These are phyloP conservation scores for Tolypocladium capitatum DNA, from an alignment of 2,329 filamentous ascomycete genomes.

Conservation along the genomic window DNA sequence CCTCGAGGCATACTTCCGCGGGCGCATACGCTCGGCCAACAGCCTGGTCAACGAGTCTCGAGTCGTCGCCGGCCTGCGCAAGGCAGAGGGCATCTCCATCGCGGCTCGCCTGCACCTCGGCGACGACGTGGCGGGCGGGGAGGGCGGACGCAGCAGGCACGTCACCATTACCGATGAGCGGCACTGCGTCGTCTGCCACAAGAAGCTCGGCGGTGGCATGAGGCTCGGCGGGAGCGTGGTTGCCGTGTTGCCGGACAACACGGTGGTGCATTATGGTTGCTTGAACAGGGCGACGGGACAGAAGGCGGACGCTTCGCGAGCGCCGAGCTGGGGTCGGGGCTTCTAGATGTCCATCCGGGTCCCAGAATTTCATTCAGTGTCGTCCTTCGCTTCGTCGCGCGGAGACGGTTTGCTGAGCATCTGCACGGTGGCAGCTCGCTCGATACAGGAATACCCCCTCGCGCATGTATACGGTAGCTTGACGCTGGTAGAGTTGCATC, in stretches of 20 bases:
- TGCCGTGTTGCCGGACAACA: conserved; percentile 73
- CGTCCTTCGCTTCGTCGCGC: conserved; percentile 1
- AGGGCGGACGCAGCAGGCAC: conserved; percentile 43
- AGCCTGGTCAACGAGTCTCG: conserved; percentile 68
- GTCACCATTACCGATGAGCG: conserved; percentile 79
- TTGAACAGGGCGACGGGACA: conserved; percentile 35
- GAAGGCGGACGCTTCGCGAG: conserved; percentile 18
- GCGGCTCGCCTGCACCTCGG: conserved; percentile 65
- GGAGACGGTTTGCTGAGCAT: conserved; percentile 4
- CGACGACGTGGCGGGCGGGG: conserved; percentile 40
- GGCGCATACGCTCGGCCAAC: conserved; percentile 77
- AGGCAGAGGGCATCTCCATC: conserved; percentile 64
- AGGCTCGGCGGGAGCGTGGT: conserved; percentile 83
- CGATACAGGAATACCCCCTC: conserved; percentile 14
- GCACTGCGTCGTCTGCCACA: conserved; percentile 86
- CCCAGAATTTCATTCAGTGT: conserved; percentile 2
- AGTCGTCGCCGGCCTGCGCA: conserved; percentile 63
- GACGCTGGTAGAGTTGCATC: not conserved
- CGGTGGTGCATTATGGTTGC: conserved; percentile 73
- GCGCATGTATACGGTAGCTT: not conserved
- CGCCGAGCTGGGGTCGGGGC: conserved; percentile 23
- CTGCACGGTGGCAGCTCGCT: conserved; percentile 8
- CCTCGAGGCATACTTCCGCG: conserved; percentile 82
- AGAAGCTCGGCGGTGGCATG: conserved; percentile 74
- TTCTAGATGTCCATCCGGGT: conserved; percentile 13